Base-by-base conservation (phyloP, 768 basidiomycete genomes). In the Hygrophorus pudorinus region DNA sequence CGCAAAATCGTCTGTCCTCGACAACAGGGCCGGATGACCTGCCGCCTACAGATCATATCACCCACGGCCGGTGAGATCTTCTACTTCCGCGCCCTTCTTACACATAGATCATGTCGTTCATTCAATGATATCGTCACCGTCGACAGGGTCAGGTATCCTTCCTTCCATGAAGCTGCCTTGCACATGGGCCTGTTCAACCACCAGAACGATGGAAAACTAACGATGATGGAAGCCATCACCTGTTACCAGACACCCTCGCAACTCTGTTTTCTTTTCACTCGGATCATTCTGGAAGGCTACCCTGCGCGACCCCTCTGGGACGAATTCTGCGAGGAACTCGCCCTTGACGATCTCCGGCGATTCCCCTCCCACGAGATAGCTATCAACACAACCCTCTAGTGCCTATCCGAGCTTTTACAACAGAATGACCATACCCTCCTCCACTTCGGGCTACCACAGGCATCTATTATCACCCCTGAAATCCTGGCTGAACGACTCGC, bases 81-180 rank as follows among this genome's bases (percentile, higher is more conserved):
- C n/a, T n/a, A n/a, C n/a, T n/a, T n/a, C n/a, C n/a, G n/a, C n/a
- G n/a, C n/a, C n/a, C n/a, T n/a, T n/a, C n/a, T n/a, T n/a, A n/a
- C n/a, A n/a, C n/a, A n/a, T n/a, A n/a, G n/a, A n/a, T n/a, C n/a
- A n/a, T n/a, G n/a, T n/a, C n/a, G n/a, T n/a, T n/a, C n/a, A n/a
- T n/a, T n/a, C n/a, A n/a, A n/a, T n/a, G n/a, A n/a, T n/a, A n/a
- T n/a, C n/a, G n/a, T 13, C 27, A 10, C 24, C 27, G 28, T 45
- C 5, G 18, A 45, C 27, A 18, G 14, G 4, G 14, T 12, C 18
- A 39, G n/a, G 10, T 33, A 29, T 16, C 9, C 11, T 9, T 16
- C 44, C 17, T 45, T 17, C 21, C 44, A 45, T 6, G 44, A 37
- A 18, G 44, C 44, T 17, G 44, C n/a, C n/a, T n/a, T n/a, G n/a